Evolutionary conservation across 176 grass and related monocot genomes (phyloP).

Genomic region (Musa troglodytarum): DNA sequence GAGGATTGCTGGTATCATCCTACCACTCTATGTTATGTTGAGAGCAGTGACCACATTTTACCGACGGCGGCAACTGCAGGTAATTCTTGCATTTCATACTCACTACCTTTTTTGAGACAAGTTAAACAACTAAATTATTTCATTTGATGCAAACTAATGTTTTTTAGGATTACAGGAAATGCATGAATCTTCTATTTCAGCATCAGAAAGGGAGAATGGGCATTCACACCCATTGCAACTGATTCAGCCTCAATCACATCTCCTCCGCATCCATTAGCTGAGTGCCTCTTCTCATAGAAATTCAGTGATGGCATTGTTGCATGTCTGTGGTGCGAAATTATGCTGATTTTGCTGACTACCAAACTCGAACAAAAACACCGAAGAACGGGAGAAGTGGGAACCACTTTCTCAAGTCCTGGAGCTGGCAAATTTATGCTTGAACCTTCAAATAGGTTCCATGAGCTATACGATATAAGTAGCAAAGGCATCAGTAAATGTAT

Average conservation of each 20-base stretch:
- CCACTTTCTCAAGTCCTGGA: background rate
- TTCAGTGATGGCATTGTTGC: too few relatives aligned
- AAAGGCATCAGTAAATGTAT: background rate
- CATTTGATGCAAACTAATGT: background rate
- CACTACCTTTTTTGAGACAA: background rate
- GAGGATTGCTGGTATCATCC: constrained; percentile 42
- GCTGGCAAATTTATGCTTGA: background rate
- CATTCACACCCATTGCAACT: background rate
- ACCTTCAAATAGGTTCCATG: background rate
- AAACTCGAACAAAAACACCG: background rate
- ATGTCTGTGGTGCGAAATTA: too few relatives aligned
- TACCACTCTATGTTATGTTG: constrained; percentile 48
- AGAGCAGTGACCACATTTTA: constrained; percentile 33
- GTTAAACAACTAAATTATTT: background rate
- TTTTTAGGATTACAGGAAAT: background rate
- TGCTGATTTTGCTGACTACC: background rate
- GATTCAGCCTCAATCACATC: background rate
- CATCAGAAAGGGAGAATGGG: background rate
- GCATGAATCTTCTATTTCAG: constrained; percentile 10
- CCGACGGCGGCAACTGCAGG: constrained; percentile 27
- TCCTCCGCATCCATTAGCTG: background rate
- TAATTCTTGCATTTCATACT: background rate
- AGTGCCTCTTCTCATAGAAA: background rate
- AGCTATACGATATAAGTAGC: background rate
- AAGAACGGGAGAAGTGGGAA: too few relatives aligned